These are phyloP conservation scores for Phytophthora macrochlamydospora DNA, from an alignment of 352 stramenopile genomes.

Conservation along the genomic window DNA sequence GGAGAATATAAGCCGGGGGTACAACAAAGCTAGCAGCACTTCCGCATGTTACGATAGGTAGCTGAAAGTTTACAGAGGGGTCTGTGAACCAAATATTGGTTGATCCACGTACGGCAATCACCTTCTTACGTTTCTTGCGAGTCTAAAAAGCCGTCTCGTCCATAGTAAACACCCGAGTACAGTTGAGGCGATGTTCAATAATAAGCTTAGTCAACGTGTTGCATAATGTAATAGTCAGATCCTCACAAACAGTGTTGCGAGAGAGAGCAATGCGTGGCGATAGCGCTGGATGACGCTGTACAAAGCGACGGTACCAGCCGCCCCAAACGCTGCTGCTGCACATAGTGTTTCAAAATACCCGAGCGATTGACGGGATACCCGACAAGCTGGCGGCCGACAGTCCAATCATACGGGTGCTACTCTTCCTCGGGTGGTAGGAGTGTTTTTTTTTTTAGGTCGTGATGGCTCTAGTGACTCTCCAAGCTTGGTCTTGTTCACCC, in stretches of 20 bases:
- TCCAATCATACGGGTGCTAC: conserved; percentile 18
- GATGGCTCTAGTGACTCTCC: conserved; percentile 2
- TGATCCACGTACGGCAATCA: conserved; percentile 27
- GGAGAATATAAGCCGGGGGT: conserved; percentile 19
- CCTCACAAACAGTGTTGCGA: conserved; percentile 17
- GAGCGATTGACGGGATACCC: conserved; percentile 12
- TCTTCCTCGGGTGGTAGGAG: conserved; percentile 1
- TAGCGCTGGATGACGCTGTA: conserved; percentile 12
- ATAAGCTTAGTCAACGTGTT: conserved; percentile 13
- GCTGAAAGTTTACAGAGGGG: conserved; percentile 25
- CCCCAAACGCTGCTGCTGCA: conserved; percentile 4
- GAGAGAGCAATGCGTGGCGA: conserved; percentile 6
- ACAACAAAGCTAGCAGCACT: conserved; percentile 20
- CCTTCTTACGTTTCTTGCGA: conserved; percentile 4
- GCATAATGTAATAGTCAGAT: conserved; percentile 13
- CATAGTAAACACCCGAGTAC: conserved; percentile 28
- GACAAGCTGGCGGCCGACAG: conserved; percentile 15
- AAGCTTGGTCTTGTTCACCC: background rate
- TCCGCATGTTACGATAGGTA: conserved; percentile 29
- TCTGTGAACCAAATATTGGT: conserved; percentile 27
- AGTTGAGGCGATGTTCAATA: conserved; percentile 10
- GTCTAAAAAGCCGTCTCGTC: conserved; percentile 32
- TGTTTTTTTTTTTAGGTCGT: conserved; percentile 1
- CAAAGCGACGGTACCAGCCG: conserved; percentile 31
- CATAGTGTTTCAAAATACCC: conserved; percentile 16